Base-by-base conservation (phyloP, 2,329 filamentous ascomycete species). In the Botrytis porri region DNA sequence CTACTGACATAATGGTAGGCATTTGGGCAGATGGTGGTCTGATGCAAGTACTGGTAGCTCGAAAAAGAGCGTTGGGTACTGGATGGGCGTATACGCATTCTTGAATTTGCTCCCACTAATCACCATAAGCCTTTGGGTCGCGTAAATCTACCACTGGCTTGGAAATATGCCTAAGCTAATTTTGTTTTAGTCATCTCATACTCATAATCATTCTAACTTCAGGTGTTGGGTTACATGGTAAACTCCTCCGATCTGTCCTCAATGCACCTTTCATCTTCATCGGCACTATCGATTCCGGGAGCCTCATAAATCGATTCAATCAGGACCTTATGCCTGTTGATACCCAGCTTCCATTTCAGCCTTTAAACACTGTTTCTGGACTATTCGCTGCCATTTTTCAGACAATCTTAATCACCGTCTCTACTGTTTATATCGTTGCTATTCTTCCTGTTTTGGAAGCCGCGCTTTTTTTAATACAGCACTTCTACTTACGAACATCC, bases 241-340 rank as follows among this genome's bases (percentile, higher is more conserved):
- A 80, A 54, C 80, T 88, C 0, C 79, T 88, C 12, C 81, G 81
- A 22, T 86, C 85, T 3, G 85, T 87, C 8, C 72, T 76, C 29
- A 75, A 75, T 1, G 84, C 84, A 1, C 83, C 84, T 3, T 73
- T 86, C 69, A 75, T 77, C 8, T 78, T 78, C 62, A 77, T 75
- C n/a, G 73, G 72, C 25, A 73, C 72, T 3, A 77, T 76, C 39
- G 77, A 78, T 67, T 70, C 69, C 7, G 77, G 77, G 6, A 69
- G 71, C 18, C 77, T 75, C 3, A 48, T 73, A 29, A 78, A 77
- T 37, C 75, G 84, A 7, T 73, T 74, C 7, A 69, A 65, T 64
- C 70, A 73, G 35, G 67, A 65, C 51, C 69, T 70, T 9, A 25
- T 48, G 12, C 51, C 63, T 20, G 59, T 71, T 37, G 41, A 65